phyloP scores from a whole-genome alignment of 2,329 filamentous ascomycete genomes.

The Huntiella abstrusa region DNA sequence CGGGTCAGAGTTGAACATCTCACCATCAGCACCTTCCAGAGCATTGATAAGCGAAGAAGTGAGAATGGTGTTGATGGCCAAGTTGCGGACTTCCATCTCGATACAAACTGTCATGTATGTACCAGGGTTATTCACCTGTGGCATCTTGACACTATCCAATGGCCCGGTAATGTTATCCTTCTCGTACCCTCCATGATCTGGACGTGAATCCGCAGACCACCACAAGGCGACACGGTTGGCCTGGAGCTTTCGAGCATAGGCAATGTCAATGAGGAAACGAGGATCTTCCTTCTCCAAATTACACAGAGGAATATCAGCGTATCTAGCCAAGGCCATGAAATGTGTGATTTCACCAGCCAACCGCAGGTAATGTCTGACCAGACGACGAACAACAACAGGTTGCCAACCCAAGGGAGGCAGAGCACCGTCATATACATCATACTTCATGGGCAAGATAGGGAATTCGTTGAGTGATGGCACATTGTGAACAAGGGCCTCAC shows the following conservation, averaged over 20 bases:
- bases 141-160: slow-evolving; percentile 79
- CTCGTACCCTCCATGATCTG: slow-evolving; percentile 92
- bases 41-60: slow-evolving; percentile 95
- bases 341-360: slow-evolving; percentile 87
- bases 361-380: slow-evolving; percentile 79
- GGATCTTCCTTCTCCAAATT: slow-evolving; percentile 92
- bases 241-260: slow-evolving; percentile 77
- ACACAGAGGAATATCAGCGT: slow-evolving; percentile 86
- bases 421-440: slow-evolving; percentile 68
- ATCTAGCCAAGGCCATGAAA: slow-evolving; percentile 68
- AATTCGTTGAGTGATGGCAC: slow-evolving; percentile 70
- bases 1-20: slow-evolving; percentile 62
- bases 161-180: slow-evolving; percentile 72
- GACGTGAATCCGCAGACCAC: slow-evolving; percentile 78
- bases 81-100: slow-evolving; percentile 79
- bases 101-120: slow-evolving; percentile 95
- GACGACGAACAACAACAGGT: slow-evolving; percentile 62
- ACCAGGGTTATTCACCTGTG: slow-evolving; percentile 77
- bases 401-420: slow-evolving; percentile 91
- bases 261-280: slow-evolving; percentile 84
- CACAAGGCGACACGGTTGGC: slow-evolving; percentile 86
- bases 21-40: slow-evolving; percentile 71
- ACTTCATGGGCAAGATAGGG: slow-evolving; percentile 62
- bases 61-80: slow-evolving; percentile 93
- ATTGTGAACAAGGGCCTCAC: slow-evolving; percentile 63